Evolutionary conservation across 2,329 filamentous ascomycete species (phyloP).

Genomic region (Penicillium italicum): DNA sequence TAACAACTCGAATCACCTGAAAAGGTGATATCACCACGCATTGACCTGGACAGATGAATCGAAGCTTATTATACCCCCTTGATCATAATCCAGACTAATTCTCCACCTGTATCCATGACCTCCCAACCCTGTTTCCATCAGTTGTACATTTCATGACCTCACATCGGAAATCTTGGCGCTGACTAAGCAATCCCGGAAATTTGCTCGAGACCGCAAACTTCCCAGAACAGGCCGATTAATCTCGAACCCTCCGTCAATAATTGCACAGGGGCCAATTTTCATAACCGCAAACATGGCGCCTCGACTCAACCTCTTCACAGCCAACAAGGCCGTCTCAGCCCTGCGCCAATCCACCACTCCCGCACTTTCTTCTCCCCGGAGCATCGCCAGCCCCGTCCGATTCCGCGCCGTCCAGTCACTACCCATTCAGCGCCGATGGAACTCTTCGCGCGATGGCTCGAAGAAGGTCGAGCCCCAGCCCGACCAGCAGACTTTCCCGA

Average conservation of each 20-base stretch:
- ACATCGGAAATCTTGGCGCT: slow-evolving; percentile 9
- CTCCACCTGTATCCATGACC: background rate
- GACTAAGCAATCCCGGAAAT: slow-evolving; percentile 23
- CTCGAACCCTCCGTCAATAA: slow-evolving; percentile 1
- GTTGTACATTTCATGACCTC: slow-evolving; percentile 4
- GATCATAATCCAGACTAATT: background rate
- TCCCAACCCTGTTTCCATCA: background rate
- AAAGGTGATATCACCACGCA: background rate
- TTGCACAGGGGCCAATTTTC: slow-evolving; percentile 8
- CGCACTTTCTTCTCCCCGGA: slow-evolving; percentile 21
- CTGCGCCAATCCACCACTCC: slow-evolving; percentile 31
- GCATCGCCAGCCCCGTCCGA: slow-evolving; percentile 23
- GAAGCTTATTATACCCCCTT: no score
- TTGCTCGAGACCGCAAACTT: slow-evolving; percentile 18
- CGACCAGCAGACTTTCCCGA: slow-evolving; percentile 43
- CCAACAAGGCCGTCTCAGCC: slow-evolving; percentile 30
- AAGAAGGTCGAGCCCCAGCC: slow-evolving; percentile 26
- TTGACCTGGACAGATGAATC: background rate
- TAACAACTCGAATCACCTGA: background rate
- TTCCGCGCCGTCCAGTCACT: slow-evolving; percentile 16
- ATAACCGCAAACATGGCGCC: slow-evolving; percentile 49
- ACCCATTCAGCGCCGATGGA: slow-evolving; percentile 31
- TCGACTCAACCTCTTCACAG: slow-evolving; percentile 50
- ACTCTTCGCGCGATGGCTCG: slow-evolving; percentile 32
- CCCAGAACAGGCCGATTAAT: slow-evolving; percentile 10